Evolutionary conservation across 2,329 filamentous ascomycete genomes (phyloP).

Genomic region (Calonectria henricotiae): DNA sequence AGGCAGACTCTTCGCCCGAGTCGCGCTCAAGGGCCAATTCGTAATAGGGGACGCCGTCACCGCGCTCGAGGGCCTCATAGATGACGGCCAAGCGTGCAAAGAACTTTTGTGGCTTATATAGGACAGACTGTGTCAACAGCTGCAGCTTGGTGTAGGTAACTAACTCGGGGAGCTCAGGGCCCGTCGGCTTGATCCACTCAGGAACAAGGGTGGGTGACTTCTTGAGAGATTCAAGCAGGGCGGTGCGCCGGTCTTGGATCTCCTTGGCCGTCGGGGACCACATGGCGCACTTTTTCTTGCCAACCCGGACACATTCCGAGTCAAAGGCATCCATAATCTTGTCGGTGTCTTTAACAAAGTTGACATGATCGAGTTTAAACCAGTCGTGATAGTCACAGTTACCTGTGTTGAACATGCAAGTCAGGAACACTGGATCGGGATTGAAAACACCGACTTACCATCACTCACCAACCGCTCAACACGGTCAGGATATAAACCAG

Average conservation of each 20-base stretch:
- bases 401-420: constrained; percentile 45
- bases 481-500: constrained; percentile 67
- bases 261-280: constrained; percentile 57
- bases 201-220: constrained; percentile 63
- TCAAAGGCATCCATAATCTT: constrained; percentile 70
- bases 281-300: constrained; percentile 66
- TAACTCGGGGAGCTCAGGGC: constrained; percentile 64
- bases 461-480: constrained; percentile 69
- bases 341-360: constrained; percentile 71
- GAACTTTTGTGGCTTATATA: constrained; percentile 64
- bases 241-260: constrained; percentile 60
- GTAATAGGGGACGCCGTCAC: constrained; percentile 65
- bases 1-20: constrained; percentile 36
- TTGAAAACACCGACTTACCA: constrained; percentile 55
- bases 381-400: constrained; percentile 72
- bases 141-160: constrained; percentile 68
- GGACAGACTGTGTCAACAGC: constrained; percentile 59
- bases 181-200: constrained; percentile 46
- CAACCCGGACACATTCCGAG: constrained; percentile 68
- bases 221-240: constrained; percentile 62
- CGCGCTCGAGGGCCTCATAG: constrained; percentile 62
- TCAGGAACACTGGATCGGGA: background rate
- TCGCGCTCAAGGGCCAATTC: constrained; percentile 50
- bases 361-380: constrained; percentile 63
- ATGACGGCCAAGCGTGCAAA: constrained; percentile 63